phyloP scores from a whole-genome alignment of 2,329 filamentous ascomycete genomes.

The Sarocladium strictum region DNA sequence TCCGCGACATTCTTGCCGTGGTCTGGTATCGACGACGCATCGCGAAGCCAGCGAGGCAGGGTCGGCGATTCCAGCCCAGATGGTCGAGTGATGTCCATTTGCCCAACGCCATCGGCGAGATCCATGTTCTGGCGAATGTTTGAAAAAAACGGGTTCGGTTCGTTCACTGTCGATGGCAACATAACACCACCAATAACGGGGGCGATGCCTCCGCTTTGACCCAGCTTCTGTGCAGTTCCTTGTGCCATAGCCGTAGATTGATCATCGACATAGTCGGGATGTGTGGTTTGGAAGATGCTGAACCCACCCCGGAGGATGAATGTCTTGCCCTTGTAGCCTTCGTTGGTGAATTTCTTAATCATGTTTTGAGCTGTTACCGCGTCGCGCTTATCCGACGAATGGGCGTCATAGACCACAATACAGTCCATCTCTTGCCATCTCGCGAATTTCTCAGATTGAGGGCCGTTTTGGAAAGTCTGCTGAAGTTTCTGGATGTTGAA shows the following conservation, averaged over 20 bases:
- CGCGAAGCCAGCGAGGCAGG: constrained; percentile 72
- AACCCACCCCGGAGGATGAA: constrained; percentile 82
- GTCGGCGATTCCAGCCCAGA: constrained; percentile 37
- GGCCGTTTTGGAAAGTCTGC: constrained; percentile 72
- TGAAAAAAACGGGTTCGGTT: constrained; percentile 83
- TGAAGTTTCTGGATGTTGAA: constrained; percentile 85
- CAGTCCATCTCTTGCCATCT: constrained; percentile 68
- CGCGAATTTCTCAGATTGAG: constrained; percentile 66
- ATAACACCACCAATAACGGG: constrained; percentile 87
- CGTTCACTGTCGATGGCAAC: constrained; percentile 64
- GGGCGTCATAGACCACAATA: constrained; percentile 83
- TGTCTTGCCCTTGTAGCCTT: constrained; percentile 70
- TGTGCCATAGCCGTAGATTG: constrained; percentile 40
- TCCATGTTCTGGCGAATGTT: constrained; percentile 98
- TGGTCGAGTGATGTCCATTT: constrained; percentile 54
- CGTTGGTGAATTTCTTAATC: constrained; percentile 83
- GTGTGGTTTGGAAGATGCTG: constrained; percentile 61
- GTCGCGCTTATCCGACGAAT: constrained; percentile 73
- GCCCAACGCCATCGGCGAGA: constrained; percentile 85
- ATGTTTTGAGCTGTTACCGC: constrained; percentile 77
- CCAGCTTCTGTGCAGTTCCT: constrained; percentile 26
- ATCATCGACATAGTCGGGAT: constrained; percentile 58
- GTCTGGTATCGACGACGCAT: constrained; percentile 60
- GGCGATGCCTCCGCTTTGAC: constrained; percentile 35
- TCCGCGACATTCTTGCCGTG: constrained; percentile 76